Percentiles rank a stretch among this genome's conserved stretches.
Conservation (phyloP, 1,284 basidiomycete species). For the Apiotrichum brassicae region DNA sequence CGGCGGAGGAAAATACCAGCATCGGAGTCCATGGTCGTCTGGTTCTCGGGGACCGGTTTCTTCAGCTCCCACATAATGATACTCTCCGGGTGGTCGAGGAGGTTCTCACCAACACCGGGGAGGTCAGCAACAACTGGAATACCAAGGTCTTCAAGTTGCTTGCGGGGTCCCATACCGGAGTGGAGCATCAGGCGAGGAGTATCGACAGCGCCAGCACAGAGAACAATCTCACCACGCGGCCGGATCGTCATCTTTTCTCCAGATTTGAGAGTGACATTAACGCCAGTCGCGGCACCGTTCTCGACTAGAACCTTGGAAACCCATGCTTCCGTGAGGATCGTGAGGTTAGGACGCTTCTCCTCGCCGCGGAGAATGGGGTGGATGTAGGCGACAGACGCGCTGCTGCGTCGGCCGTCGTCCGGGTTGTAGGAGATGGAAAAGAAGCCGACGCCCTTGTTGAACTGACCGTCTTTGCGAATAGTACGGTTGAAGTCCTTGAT, state of each 20-base stretch:
- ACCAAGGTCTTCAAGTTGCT: constrained; percentile 53
- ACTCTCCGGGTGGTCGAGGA: constrained; percentile 55
- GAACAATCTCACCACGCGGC: constrained; percentile 47
- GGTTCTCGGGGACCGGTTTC: constrained; percentile 14
- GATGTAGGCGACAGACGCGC: constrained; percentile 16
- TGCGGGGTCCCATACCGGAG: constrained; percentile 59
- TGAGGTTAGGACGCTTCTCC: constrained; percentile 16
- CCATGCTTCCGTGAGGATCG: constrained; percentile 20
- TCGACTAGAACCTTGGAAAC: constrained; percentile 14
- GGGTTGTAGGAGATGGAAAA: constrained; percentile 21
- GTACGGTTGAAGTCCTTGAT: constrained; percentile 16
- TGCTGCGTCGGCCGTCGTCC: constrained; percentile 11
- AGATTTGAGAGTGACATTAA: constrained; percentile 18
- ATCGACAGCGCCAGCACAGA: constrained; percentile 55
- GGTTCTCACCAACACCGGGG: constrained; percentile 60
- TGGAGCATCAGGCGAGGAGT: constrained; percentile 59
- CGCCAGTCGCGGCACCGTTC: constrained; percentile 13
- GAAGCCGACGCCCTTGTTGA: constrained; percentile 16
- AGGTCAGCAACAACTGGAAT: constrained; percentile 51
- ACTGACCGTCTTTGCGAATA: constrained; percentile 10
- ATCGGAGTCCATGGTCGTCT: constrained; percentile 20
- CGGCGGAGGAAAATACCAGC: constrained; percentile 18
- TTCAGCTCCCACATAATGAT: constrained; percentile 21
- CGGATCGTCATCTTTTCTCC: constrained; percentile 21
- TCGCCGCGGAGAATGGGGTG: constrained; percentile 20